A percentile compares a stretch with the other conserved stretches of the same genome.
These are phyloP conservation scores for Colletotrichum sp. DNA, from an alignment of 2,329 filamentous ascomycete species.

Conservation along the genomic window DNA sequence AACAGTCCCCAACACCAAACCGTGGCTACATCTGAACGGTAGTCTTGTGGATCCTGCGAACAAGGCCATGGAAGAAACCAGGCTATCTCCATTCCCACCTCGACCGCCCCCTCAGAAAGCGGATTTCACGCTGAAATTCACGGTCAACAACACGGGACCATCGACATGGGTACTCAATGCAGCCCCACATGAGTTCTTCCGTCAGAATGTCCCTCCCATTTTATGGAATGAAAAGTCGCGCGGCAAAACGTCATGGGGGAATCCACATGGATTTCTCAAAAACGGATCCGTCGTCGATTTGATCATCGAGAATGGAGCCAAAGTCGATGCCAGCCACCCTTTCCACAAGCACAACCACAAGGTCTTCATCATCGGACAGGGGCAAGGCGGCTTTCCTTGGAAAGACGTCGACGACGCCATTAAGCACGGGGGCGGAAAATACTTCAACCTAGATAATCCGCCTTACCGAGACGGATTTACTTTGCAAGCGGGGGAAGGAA, in stretches of 20 bases:
- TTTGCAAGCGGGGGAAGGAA: not conserved
- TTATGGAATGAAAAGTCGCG: not conserved
- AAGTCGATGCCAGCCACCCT: not conserved
- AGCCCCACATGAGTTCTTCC: slow-evolving; percentile 3
- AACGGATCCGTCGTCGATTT: slow-evolving; percentile 1
- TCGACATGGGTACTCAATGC: not conserved
- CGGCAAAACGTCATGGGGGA: not conserved
- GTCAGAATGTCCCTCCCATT: slow-evolving; percentile 8
- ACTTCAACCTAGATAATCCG: not conserved
- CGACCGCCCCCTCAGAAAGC: not conserved
- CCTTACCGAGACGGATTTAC: slow-evolving; percentile 2
- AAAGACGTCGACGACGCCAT: not conserved
- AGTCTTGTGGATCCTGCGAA: not conserved
- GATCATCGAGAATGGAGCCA: slow-evolving; percentile 5
- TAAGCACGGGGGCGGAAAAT: not conserved
- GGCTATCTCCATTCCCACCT: not conserved
- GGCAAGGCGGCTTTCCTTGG: not conserved
- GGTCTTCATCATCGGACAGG: slow-evolving; percentile 1
- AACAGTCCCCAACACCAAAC: not conserved
- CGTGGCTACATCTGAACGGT: slow-evolving; percentile 1
- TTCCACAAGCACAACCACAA: slow-evolving; percentile 17
- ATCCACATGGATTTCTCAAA: not conserved
- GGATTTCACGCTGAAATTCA: not conserved
- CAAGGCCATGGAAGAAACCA: not conserved
- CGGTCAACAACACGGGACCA: not conserved